These are phyloP conservation scores for Cicer pinnatifidum DNA, from an alignment of 306 rosid species.

Conservation along the genomic window DNA sequence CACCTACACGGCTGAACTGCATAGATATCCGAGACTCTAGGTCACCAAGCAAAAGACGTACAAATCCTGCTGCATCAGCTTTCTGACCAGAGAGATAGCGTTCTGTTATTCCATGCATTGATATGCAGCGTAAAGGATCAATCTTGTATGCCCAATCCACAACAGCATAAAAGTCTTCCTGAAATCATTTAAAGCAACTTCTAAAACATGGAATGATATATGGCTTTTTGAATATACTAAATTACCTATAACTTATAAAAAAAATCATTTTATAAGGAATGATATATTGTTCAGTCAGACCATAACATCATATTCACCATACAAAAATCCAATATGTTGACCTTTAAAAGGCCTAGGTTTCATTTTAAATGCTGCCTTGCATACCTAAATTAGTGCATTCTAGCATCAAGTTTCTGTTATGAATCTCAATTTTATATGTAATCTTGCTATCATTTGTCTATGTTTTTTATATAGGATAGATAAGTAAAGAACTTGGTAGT, in stretches of 20 bases:
- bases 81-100: conserved; percentile 98
- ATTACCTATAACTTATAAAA: conserved; percentile 20
- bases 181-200: conserved; percentile 51
- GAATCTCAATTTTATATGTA: conserved; percentile 20
- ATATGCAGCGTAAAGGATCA: conserved; percentile 98
- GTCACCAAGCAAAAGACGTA: conserved; percentile 92
- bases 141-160: conserved; percentile 99
- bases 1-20: conserved; percentile 90
- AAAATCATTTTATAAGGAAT: conserved; percentile 30
- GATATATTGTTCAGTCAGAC: conserved; percentile 8
- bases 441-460: not conserved
- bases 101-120: conserved; percentile 99
- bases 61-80: conserved; percentile 99
- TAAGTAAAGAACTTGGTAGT: conserved; percentile 1
- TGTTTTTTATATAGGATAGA: conserved; percentile 16
- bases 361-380: conserved; percentile 21
- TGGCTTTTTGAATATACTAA: conserved; percentile 16
- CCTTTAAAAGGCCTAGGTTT: conserved; percentile 14
- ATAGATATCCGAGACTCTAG: conserved; percentile 85
- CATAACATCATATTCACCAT: conserved; percentile 4
- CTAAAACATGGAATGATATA: conserved; percentile 11
- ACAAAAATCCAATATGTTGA: conserved; percentile 21
- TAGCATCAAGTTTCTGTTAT: conserved; percentile 27
- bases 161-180: conserved; percentile 98
- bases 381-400: conserved; percentile 28